Evolutionary conservation across 306 rosid genomes (phyloP).

Genomic region (Mimosa pudica): DNA sequence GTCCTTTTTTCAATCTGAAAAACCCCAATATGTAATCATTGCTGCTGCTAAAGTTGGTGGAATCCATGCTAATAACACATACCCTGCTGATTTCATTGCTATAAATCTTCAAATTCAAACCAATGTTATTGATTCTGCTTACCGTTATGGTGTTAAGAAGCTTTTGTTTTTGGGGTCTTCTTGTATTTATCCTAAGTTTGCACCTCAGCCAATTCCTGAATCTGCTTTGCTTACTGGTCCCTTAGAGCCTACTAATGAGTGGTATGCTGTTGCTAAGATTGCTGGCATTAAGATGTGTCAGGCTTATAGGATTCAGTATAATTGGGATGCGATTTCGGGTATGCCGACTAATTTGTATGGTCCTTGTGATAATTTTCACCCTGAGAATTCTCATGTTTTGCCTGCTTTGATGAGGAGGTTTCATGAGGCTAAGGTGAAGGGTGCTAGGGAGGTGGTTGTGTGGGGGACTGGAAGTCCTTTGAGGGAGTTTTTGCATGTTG

Average conservation of each 20-base stretch:
- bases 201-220: slow-evolving; percentile 94
- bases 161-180: slow-evolving; percentile 89
- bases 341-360: slow-evolving; percentile 97
- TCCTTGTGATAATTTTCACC: slow-evolving; percentile 82
- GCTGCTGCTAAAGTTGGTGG: slow-evolving; percentile 99
- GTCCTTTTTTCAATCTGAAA: slow-evolving; percentile 75
- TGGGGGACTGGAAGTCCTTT: slow-evolving; percentile 96
- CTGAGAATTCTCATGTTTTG: slow-evolving; percentile 87
- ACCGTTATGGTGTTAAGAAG: slow-evolving; percentile 69
- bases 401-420: slow-evolving; percentile 95
- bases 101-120: slow-evolving; percentile 94
- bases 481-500: slow-evolving; percentile 94
- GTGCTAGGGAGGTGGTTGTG: slow-evolving; percentile 86
- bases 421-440: slow-evolving; percentile 82
- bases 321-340: slow-evolving; percentile 92
- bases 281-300: slow-evolving; percentile 97
- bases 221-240: slow-evolving; percentile 79
- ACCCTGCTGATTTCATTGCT: slow-evolving; percentile 89
- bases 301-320: slow-evolving; percentile 80
- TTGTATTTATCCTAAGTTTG: slow-evolving; percentile 92
- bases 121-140: slow-evolving; percentile 78
- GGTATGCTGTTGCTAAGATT: slow-evolving; percentile 97
- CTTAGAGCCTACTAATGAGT: slow-evolving; percentile 93
- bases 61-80: slow-evolving; percentile 91
- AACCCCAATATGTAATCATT: slow-evolving; percentile 74